Evolutionary conservation across 164 flowering plant species (phyloP), one percentile per base, ranked within the genome.

Genomic region (Vitis riparia): DNA sequence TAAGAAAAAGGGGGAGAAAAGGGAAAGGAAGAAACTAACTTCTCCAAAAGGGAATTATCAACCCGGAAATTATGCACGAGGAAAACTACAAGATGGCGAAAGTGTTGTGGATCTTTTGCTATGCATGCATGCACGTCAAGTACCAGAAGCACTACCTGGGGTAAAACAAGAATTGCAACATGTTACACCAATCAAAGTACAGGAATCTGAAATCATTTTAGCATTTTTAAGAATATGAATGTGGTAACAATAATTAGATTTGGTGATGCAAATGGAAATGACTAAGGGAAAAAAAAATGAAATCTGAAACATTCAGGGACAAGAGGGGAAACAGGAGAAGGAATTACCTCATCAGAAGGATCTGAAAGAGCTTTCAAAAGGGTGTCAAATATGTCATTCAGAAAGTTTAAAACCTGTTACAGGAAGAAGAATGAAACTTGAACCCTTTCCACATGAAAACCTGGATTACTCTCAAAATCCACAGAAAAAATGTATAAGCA

Each of bases 51-150:
- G 62, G 91, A 83, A 66, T 82, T 83, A 72, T 91, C 91, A 56
- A 74, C 67, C 72, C 83, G 90, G 74, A 96, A 96, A 50, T 85
- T 89, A 48, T 87, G 89, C 66, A 92, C 86, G 55, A 95, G 79
- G 77, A 78, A 83, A 73, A 83, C 87, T 70, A 91, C 80, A 76
- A 95, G 98, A 64, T 88, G 89, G 68, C 80, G 86, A 62, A 95
- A 95, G 70, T 93, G 89, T 49, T 80, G 77, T 12, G 71, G 85
- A 79, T 95, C 99, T 81, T 82, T 73, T 27, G 98, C 99, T 70
- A 95, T 91, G 79, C 98, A 85, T 65, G 99, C 98, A 86, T 91
- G 99, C 76, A 96, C 90, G 68, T 91, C 95, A 55, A 96, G 90
- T 74, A 91, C 99, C 76, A 92, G 78, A 64, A 93, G 94, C 51